Base-by-base conservation (phyloP, 208 protist species). In the Trypanosoma conorhini region DNA sequence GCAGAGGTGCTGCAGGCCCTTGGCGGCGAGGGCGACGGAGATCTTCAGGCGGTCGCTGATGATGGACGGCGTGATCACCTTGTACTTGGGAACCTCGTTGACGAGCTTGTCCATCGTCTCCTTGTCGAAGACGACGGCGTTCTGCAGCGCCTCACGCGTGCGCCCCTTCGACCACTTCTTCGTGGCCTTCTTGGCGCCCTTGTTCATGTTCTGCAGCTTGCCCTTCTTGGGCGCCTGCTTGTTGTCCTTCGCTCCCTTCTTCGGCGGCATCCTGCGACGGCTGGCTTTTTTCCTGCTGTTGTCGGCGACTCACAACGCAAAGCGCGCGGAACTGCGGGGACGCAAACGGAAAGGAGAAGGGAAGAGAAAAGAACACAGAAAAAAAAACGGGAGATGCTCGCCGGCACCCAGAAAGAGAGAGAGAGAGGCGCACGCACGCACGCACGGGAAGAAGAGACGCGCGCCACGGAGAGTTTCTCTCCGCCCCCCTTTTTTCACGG, bases 101-200 rank as follows among this genome's bases (percentile, higher is more conserved):
- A 83, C 67, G 40, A 97, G 83, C 77, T 93, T 91, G 67, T 89
- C 86, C 74, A 83, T 72, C 46, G 89, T 91, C 28, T 93, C 87
- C 80, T 93, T 94, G 76, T 96, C 91, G 79, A 95, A 96, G 77
- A 96, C 88, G 62, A 96, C 91, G 72, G 90, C 91, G 80, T 96
- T 96, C 76, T 96, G 83, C 33, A 96, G 84, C 21, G 88, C 86
- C 87, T 97, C 93, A 59, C 90, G 91, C 38, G 82, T 87, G 76
- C 90, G 87, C 46, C 85, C 86, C 79, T 97, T 97, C 70, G 82
- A 93, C 93, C 93, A 97, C 85, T 97, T 97, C 89, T 97, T 97
- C 54, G 90, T 70, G 38, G 87, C 83, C 84, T 93, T 91, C 87
- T 96, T 96, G 44, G 81, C 79, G 55, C 84, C 82, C 78, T 90